These are phyloP conservation scores for Biscogniauxia mediterranea DNA, from an alignment of 2,329 filamentous ascomycete species.

Conservation along the genomic window DNA sequence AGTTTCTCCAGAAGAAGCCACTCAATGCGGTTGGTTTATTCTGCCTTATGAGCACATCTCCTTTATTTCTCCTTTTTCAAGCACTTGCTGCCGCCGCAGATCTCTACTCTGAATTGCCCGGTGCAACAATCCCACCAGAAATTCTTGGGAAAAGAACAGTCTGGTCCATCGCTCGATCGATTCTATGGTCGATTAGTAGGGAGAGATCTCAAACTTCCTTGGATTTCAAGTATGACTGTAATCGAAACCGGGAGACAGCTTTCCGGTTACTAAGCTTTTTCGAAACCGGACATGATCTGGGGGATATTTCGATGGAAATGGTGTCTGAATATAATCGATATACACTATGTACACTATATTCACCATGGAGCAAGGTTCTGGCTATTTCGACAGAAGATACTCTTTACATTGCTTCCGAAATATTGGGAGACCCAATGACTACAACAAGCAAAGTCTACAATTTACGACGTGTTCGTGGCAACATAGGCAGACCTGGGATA, in stretches of 20 bases:
- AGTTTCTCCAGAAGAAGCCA: not conserved
- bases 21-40: not conserved
- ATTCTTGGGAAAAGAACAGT: not conserved
- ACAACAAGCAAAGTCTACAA: not conserved
- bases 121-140: not conserved
- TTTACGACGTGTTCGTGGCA: slow-evolving; percentile 6
- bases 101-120: not conserved
- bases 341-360: no score
- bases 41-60: not conserved
- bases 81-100: not conserved
- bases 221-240: not conserved
- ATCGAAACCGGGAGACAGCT: not conserved
- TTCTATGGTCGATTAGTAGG: not conserved
- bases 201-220: not conserved
- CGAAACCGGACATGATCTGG: not conserved
- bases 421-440: not conserved
- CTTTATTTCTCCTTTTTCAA: not conserved
- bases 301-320: not conserved
- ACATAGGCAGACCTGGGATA: slow-evolving; percentile 4
- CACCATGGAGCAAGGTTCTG: not conserved
- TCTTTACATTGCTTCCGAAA: slow-evolving; percentile 2
- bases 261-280: not conserved
- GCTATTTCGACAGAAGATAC: slow-evolving; percentile 2
- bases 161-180: no score
- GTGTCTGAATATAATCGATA: not conserved